A percentile compares a stretch with the other conserved stretches of the same genome.
phyloP scores from a whole-genome alignment of 129 eudicot genomes.

The Silybum marianum region DNA sequence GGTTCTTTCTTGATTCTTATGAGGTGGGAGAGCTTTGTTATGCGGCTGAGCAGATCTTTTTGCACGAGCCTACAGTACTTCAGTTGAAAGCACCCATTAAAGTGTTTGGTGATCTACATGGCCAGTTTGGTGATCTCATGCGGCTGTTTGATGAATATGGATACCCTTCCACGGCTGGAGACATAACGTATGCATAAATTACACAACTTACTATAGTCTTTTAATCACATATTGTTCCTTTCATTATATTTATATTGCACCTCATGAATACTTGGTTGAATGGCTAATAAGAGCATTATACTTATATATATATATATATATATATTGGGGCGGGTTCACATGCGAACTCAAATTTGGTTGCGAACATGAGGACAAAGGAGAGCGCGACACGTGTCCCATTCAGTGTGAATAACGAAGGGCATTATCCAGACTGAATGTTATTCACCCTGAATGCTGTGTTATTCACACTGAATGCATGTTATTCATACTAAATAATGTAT shows the following conservation, averaged over 20 bases:
- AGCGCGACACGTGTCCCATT: no score
- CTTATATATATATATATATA: no score
- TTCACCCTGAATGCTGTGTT: no score
- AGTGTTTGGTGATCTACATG: slow-evolving; percentile 98
- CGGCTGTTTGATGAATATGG: slow-evolving; percentile 97
- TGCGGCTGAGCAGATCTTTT: slow-evolving; percentile 96
- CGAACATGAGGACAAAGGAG: no score
- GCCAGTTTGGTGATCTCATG: slow-evolving; percentile 98
- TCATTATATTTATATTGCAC: neutral
- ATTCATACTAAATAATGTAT: no score
- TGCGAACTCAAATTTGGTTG: no score
- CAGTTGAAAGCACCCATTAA: slow-evolving; percentile 96
- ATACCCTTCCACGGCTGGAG: slow-evolving; percentile 97
- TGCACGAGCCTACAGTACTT: slow-evolving; percentile 94
- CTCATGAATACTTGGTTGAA: neutral
- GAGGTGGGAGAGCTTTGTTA: slow-evolving; percentile 98
- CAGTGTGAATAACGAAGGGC: no score
- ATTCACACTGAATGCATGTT: no score
- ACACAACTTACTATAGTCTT: neutral
- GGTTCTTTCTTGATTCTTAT: slow-evolving; percentile 92
- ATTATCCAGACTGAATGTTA: no score
- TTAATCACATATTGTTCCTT: neutral
- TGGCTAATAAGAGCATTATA: neutral
- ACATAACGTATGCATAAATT: slow-evolving; percentile 69
- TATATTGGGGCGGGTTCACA: no score